Evolutionary conservation across 1,284 basidiomycete species (phyloP).

Genomic region (Leccinum fallax): DNA sequence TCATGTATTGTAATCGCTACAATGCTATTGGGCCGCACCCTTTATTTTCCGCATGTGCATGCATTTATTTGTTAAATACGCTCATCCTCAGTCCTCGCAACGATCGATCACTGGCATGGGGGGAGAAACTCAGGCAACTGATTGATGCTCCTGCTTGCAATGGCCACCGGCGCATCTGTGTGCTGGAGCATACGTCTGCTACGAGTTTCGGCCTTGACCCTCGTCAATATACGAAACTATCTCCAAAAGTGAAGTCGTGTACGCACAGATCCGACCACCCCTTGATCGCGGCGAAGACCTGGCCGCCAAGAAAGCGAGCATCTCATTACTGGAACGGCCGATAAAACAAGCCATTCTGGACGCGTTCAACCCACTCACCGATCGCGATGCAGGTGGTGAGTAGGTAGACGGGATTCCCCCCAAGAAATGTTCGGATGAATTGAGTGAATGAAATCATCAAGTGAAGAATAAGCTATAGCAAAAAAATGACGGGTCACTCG

Average conservation of each 20-base stretch:
- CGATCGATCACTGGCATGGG: too few species aligned
- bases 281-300: constrained; percentile 1
- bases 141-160: too few species aligned
- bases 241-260: not conserved
- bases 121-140: too few species aligned
- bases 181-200: not conserved
- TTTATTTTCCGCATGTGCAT: too few species aligned
- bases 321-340: not conserved
- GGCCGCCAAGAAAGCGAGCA: not conserved
- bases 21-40: too few species aligned
- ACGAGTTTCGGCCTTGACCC: not conserved
- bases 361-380: not conserved
- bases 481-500: not conserved
- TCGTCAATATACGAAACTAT: not conserved
- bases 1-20: too few species aligned
- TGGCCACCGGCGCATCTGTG: too few species aligned
- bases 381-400: not conserved
- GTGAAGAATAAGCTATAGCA: not conserved
- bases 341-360: too few species aligned
- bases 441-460: constrained; percentile 7
- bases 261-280: constrained; percentile 1
- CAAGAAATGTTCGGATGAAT: not conserved
- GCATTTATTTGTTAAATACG: not conserved
- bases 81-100: too few species aligned
- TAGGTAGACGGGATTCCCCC: not conserved